Percentiles rank a stretch among this genome's conserved stretches.
phyloP scores from a whole-genome alignment of 352 stramenopile species.

The Nothophytophthora sp. region DNA sequence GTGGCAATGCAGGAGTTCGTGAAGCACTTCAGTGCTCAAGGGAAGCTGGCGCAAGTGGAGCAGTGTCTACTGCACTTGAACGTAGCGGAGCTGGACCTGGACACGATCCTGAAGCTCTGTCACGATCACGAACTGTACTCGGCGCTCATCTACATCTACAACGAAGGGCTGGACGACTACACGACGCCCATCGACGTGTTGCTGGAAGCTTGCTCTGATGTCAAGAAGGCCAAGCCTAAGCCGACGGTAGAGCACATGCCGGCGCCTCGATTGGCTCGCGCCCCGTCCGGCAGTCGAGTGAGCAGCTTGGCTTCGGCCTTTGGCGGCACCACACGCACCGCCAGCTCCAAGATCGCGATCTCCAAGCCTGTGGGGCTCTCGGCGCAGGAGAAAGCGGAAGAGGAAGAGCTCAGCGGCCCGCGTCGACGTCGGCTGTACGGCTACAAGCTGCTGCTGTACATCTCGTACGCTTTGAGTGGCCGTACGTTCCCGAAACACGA shows the following conservation, averaged over 20 bases:
- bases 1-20: slow-evolving; percentile 94
- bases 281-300: slow-evolving; percentile 47
- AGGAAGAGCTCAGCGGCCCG: slow-evolving; percentile 54
- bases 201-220: slow-evolving; percentile 72
- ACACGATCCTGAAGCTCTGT: slow-evolving; percentile 93
- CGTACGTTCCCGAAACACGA: slow-evolving; percentile 90
- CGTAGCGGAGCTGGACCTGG: slow-evolving; percentile 93
- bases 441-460: slow-evolving; percentile 90
- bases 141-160: slow-evolving; percentile 96
- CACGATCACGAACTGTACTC: slow-evolving; percentile 93
- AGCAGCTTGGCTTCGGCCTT: slow-evolving; percentile 70
- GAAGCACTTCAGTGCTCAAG: slow-evolving; percentile 87
- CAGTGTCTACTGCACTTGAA: slow-evolving; percentile 95
- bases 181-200: slow-evolving; percentile 91
- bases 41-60: slow-evolving; percentile 90
- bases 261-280: slow-evolving; percentile 16
- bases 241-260: slow-evolving; percentile 5
- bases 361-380: slow-evolving; percentile 28
- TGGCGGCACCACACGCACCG: slow-evolving; percentile 43
- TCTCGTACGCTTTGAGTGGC: slow-evolving; percentile 91
- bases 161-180: slow-evolving; percentile 92
- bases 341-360: slow-evolving; percentile 34
- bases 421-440: slow-evolving; percentile 70
- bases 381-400: slow-evolving; percentile 29
- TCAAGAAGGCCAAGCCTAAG: slow-evolving; percentile 38